Evolutionary conservation across 2,329 filamentous ascomycete genomes (phyloP), one percentile per base, ranked within the genome.

Genomic region (Amauroascus verrucosus): DNA sequence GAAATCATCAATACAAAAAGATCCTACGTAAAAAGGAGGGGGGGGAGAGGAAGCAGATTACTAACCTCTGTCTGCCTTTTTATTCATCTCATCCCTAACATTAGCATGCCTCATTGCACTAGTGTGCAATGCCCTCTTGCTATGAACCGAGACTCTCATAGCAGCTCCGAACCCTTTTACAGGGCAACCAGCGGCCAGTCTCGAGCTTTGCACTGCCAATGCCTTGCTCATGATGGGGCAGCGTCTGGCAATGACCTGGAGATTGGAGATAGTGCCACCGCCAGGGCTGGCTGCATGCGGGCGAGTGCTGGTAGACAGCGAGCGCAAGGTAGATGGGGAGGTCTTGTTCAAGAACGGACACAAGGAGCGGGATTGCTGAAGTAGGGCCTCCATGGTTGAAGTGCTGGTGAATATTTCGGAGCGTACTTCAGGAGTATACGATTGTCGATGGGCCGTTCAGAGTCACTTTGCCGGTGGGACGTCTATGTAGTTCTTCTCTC

Each of bases 201-300:
- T 69, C 44, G 72, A 67, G 57, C 70, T 73, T 77, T 96, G 91
- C 37, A 96, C 84, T 57, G 88, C 86, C 69, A 98, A 81, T 40
- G 93, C 93, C 79, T 96, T 95, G 71, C 90, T 91, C 93, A 98
- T 98, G 71, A 98, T 85, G 55, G 93, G 93, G 80, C 93, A 98
- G 70, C 91, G 88, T 67, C 89, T 85, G 64, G 88, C 93, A 66
- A 95, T 83, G 62, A 93, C 82, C 77, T 97, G 93, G 64, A 98
- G 80, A 75, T 95, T 97, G 66, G 89, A 95, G 82, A 97, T 95
- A 72, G 88, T 88, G 65, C 90, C 88, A 61, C 90, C 91, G 64
- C 89, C 86, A 54, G 84, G 85, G 50, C 66, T 67, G 18, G 52
- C 38, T 58, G 79, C 77, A 53, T 79, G 77, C 68, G 82, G 80